Conservation (phyloP, 2,329 filamentous ascomycete species). For the Akanthomyces uredinophilus region DNA sequence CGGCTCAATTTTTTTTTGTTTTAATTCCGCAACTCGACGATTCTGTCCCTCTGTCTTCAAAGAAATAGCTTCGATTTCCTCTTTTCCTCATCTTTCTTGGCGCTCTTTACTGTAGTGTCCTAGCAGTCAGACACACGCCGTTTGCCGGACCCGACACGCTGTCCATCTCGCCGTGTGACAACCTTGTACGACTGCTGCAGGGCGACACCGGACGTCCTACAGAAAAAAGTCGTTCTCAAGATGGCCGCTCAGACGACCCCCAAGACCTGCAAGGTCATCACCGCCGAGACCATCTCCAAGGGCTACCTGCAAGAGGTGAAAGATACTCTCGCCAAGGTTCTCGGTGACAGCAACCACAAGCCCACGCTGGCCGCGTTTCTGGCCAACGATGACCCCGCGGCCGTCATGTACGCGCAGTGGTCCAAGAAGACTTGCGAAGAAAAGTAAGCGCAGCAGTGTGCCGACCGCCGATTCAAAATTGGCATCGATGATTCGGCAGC, state of each 20-base stretch:
- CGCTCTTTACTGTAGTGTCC: not conserved
- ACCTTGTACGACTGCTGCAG: not conserved
- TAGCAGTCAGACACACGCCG: not conserved
- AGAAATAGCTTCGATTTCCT: not conserved
- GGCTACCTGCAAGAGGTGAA: constrained; percentile 72
- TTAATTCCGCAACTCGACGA: constrained; percentile 1
- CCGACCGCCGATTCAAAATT: too few species aligned
- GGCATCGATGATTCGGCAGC: not conserved
- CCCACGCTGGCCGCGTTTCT: constrained; percentile 87
- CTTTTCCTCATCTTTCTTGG: not conserved
- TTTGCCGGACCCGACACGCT: not conserved
- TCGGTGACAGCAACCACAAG: constrained; percentile 47
- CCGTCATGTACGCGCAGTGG: constrained; percentile 92
- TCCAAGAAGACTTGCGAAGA: constrained; percentile 94
- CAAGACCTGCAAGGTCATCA: constrained; percentile 85
- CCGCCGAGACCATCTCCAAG: constrained; percentile 83
- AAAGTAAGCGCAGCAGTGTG: constrained; percentile 60
- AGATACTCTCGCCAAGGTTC: constrained; percentile 66
- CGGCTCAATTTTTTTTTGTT: constrained; percentile 21
- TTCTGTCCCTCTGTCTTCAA: constrained; percentile 8
- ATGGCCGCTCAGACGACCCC: constrained; percentile 7
- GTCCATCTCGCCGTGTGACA: not conserved
- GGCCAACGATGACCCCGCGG: constrained; percentile 85
- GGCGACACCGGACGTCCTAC: not conserved
- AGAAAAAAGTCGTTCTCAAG: not conserved